Evolutionary conservation across 768 basidiomycete species (phyloP).

Genomic region (Lactifluus echinatus): DNA sequence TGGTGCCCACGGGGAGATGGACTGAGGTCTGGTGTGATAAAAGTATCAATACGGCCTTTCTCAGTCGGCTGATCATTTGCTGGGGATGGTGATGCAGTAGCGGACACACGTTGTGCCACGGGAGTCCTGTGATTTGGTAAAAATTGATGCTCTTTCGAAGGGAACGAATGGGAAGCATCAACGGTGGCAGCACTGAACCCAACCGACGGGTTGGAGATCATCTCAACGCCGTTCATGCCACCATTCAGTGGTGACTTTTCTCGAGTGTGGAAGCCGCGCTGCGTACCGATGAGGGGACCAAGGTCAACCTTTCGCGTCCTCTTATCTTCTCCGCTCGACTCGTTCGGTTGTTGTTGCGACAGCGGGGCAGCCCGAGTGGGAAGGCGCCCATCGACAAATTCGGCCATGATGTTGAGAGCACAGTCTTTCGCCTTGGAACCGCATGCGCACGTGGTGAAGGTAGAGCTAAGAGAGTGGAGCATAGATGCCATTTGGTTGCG

Average conservation of each 20-base stretch:
- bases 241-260: slow-evolving; percentile 49
- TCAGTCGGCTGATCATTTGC: slow-evolving; percentile 24
- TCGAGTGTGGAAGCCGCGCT: slow-evolving; percentile 53
- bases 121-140: background rate
- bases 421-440: slow-evolving; percentile 55
- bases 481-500: slow-evolving; percentile 61
- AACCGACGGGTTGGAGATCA: slow-evolving; percentile 29
- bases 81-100: slow-evolving; percentile 16
- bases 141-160: background rate
- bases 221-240: slow-evolving; percentile 57
- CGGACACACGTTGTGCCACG: background rate
- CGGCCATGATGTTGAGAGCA: slow-evolving; percentile 52
- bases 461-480: slow-evolving; percentile 58
- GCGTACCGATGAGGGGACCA: slow-evolving; percentile 53
- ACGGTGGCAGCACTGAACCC: slow-evolving; percentile 17
- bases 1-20: background rate
- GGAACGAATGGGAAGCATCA: background rate
- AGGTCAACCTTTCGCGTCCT: slow-evolving; percentile 33
- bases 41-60: slow-evolving; percentile 21
- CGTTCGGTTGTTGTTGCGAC: slow-evolving; percentile 23
- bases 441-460: slow-evolving; percentile 70
- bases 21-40: background rate
- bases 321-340: slow-evolving; percentile 9
- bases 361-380: slow-evolving; percentile 23
- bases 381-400: slow-evolving; percentile 44